Conservation (phyloP, 345 rosid genomes). For the Salix suchowensis region DNA sequence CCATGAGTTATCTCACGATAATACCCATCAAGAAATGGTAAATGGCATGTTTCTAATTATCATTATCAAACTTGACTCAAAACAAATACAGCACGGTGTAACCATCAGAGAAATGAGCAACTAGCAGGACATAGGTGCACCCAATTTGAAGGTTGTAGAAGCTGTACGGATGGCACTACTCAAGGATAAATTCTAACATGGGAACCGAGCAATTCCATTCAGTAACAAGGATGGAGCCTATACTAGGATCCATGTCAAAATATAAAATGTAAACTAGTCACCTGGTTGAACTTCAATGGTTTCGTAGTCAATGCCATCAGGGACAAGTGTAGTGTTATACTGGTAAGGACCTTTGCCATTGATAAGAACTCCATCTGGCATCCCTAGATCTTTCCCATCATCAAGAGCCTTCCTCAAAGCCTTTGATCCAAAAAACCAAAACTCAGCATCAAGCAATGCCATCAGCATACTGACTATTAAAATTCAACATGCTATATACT, state of each 20-base stretch:
- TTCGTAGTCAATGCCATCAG: constrained; percentile 66
- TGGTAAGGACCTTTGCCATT: constrained; percentile 97
- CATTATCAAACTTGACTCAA: neutral
- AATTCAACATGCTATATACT: constrained; percentile 24
- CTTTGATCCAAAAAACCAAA: constrained; percentile 34
- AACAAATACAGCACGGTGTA: neutral
- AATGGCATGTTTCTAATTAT: neutral
- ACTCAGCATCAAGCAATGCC: neutral
- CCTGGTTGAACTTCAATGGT: constrained; percentile 90
- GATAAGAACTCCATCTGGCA: constrained; percentile 94
- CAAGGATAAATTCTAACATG: neutral
- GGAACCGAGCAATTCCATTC: neutral
- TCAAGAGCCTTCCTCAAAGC: constrained; percentile 89
- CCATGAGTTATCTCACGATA: neutral
- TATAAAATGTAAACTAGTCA: constrained; percentile 24
- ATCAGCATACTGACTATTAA: neutral
- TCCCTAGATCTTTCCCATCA: constrained; percentile 86
- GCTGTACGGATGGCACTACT: neutral
- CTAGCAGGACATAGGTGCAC: neutral
- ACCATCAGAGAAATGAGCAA: neutral
- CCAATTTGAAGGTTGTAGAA: neutral
- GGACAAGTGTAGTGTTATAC: constrained; percentile 80
- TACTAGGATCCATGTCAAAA: neutral
- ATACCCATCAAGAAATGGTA: neutral
- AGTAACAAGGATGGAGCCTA: neutral